These are phyloP conservation scores for Styphnolobium japonicum DNA, from an alignment of 306 rosid species.

Conservation along the genomic window DNA sequence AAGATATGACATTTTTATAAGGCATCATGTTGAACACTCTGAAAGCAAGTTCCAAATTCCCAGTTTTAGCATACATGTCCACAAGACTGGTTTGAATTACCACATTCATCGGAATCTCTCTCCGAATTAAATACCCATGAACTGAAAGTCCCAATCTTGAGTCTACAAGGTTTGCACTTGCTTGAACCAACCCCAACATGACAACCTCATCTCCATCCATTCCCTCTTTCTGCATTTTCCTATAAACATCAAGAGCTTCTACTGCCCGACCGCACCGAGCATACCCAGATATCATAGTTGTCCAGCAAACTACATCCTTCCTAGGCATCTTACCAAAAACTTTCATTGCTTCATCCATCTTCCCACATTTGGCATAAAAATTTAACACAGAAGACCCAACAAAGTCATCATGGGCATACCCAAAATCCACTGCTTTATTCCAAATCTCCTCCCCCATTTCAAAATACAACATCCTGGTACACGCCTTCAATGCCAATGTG, in stretches of 20 bases:
- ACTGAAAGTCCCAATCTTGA: conserved; percentile 31
- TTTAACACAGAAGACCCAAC: conserved; percentile 46
- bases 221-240: conserved; percentile 38
- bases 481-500: conserved; percentile 42
- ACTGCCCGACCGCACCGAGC: conserved; percentile 35
- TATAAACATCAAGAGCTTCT: conserved; percentile 41
- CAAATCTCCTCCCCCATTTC: conserved; percentile 46
- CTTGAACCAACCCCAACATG: conserved; percentile 49
- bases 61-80: conserved; percentile 42
- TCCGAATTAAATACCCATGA: conserved; percentile 39
- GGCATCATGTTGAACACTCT: conserved; percentile 36
- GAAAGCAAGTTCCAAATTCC: conserved; percentile 34
- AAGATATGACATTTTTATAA: conserved; percentile 36
- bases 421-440: conserved; percentile 32
- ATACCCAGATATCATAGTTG: conserved; percentile 43
- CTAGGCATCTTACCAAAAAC: conserved; percentile 34
- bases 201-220: conserved; percentile 40
- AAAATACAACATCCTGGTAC: conserved; percentile 33
- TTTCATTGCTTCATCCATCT: conserved; percentile 31
- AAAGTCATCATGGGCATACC: conserved; percentile 39
- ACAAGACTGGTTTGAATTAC: conserved; percentile 46
- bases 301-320: conserved; percentile 54
- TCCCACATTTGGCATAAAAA: conserved; percentile 41
- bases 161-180: conserved; percentile 38
- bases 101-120: conserved; percentile 32